These are phyloP conservation scores for Neonectria neomacrospora DNA, from an alignment of 2,329 filamentous ascomycete species.

Conservation along the genomic window DNA sequence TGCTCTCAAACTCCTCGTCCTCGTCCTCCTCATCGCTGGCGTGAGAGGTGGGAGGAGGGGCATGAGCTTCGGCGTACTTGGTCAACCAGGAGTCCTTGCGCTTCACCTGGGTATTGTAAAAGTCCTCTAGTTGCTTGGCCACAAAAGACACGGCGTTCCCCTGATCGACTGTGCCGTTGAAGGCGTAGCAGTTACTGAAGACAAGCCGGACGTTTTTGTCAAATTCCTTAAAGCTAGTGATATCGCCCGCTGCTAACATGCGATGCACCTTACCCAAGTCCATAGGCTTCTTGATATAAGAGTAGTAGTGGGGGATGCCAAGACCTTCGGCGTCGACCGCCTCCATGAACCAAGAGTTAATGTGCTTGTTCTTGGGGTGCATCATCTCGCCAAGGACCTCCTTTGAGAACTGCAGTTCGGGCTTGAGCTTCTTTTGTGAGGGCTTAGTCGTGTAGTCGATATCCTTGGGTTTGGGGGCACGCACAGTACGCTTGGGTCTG, in stretches of 20 bases:
- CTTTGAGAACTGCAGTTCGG: constrained; percentile 91
- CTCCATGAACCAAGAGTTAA: constrained; percentile 79
- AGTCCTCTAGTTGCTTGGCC: constrained; percentile 76
- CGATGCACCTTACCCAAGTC: constrained; percentile 84
- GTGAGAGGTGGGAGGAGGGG: constrained; percentile 69
- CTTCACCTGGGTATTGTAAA: constrained; percentile 81
- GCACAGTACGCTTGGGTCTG: constrained; percentile 92
- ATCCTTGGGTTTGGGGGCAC: constrained; percentile 89
- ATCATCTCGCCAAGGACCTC: constrained; percentile 81
- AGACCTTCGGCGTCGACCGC: constrained; percentile 94
- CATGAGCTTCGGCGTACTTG: constrained; percentile 69
- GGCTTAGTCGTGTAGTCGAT: constrained; percentile 81
- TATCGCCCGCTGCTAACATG: constrained; percentile 82
- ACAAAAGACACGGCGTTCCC: constrained; percentile 78
- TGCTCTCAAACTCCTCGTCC: constrained; percentile 73
- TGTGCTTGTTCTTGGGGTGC: constrained; percentile 74
- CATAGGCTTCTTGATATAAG: constrained; percentile 97
- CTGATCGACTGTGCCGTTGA: constrained; percentile 71
- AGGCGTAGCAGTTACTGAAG: constrained; percentile 89
- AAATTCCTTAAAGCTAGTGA: constrained; percentile 85
- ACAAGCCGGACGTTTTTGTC: constrained; percentile 85
- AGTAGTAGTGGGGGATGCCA: constrained; percentile 93
- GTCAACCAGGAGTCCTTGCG: constrained; percentile 86
- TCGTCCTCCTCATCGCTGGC: constrained; percentile 79
- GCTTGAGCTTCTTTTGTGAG: constrained; percentile 88